phyloP scores from a whole-genome alignment of 2,329 filamentous ascomycete genomes.

The Curvularia hawaiiensis region DNA sequence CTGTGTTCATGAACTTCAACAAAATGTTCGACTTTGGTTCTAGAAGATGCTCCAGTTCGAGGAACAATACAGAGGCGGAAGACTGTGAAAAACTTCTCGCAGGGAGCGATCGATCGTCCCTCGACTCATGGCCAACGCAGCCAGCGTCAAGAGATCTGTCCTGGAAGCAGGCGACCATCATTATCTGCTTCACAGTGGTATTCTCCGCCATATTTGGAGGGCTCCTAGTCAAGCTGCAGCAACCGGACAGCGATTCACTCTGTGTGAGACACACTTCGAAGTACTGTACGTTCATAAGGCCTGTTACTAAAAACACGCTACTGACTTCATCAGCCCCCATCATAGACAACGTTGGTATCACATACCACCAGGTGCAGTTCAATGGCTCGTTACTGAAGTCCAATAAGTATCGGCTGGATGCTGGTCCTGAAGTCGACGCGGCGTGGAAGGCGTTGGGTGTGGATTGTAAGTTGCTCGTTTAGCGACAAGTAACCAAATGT shows the following conservation, averaged over 20 bases:
- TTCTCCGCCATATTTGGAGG: slow-evolving; percentile 31
- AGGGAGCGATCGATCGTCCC: background rate
- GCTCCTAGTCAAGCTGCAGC: slow-evolving; percentile 20
- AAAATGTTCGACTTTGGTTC: background rate
- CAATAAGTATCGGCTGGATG: slow-evolving; percentile 58
- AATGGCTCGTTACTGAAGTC: slow-evolving; percentile 63
- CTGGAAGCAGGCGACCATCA: background rate
- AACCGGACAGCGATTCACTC: slow-evolving; percentile 31
- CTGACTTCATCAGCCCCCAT: slow-evolving; percentile 34
- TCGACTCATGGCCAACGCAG: background rate
- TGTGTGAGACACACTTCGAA: slow-evolving; percentile 39
- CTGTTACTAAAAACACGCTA: background rate
- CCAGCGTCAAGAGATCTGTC: background rate
- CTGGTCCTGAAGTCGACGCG: slow-evolving; percentile 60
- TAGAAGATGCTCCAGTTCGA: background rate
- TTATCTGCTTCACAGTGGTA: slow-evolving; percentile 20
- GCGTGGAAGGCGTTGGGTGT: slow-evolving; percentile 62
- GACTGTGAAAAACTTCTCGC: slow-evolving; percentile 5
- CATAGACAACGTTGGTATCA: slow-evolving; percentile 49
- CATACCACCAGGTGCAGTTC: slow-evolving; percentile 52
- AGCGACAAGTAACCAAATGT: background rate
- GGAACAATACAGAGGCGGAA: background rate
- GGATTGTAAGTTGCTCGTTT: slow-evolving; percentile 50
- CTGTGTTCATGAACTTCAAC: background rate
- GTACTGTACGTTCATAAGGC: slow-evolving; percentile 32